Base-by-base conservation (phyloP, 73 alveolate species). In the Tetrahymena malaccensis region DNA sequence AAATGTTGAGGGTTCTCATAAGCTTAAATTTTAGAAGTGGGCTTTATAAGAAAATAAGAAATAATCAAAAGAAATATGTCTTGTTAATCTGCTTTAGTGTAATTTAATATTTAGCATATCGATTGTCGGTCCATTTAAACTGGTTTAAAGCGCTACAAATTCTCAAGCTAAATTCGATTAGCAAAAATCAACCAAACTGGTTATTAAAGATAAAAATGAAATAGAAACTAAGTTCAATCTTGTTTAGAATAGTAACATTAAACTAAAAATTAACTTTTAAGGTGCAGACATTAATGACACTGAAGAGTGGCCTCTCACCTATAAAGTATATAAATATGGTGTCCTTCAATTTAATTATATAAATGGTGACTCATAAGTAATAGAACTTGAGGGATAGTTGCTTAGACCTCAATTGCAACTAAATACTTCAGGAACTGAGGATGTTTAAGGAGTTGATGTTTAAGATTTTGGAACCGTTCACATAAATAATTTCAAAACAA, bases 241-340 rank as follows among this genome's bases (percentile, higher is more conserved):
- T 8, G 95, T 95, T 33, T 22, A 89, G 43, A 94, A 89, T 89
- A 85, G 95, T 2, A 94, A 95, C 35, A 97, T 98, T 10, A 98
- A 98, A 85, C 85, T 98, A 25, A 85, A 84, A 5, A 55, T 97
- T 1, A 85, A 96, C 93, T 98, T 97, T 93, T 84, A 56, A 37
- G 98, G 97, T n/a, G 98, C 98, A 27, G 43, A 38, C 16, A 97
- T 98, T 43, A 58, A 35, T 33, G 96, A 97, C 94, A 93, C 85
- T n/a, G 96, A 85, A 11, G 98, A 98, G 37, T 98, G 99, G 99
- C 99, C 99, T 17, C 96, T 89, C 19, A 97, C 97, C 35, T 96
- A 96, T 55, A 95, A 96, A 58, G 96, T 94, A 33, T 96, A 97
- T 38, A 89, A 96, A 31, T 94, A 96, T 22, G 99, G 99, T 13